These are phyloP conservation scores for Mangifera indica DNA, from an alignment of 345 rosid genomes.

Conservation along the genomic window DNA sequence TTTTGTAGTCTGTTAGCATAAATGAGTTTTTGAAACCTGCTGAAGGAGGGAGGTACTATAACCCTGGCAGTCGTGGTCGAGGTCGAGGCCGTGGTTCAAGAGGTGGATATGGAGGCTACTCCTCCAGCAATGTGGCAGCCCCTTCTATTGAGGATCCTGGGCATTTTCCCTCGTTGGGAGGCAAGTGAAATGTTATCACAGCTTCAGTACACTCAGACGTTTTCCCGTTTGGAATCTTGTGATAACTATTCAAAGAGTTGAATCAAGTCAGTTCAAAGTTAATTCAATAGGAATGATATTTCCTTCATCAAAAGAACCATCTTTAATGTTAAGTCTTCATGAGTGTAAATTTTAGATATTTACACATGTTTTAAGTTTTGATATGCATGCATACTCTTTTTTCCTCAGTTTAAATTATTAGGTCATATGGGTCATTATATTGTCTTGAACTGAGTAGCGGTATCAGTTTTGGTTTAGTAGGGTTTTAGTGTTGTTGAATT, in stretches of 20 bases:
- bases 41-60: constrained; percentile 64
- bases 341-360: constrained; percentile 54
- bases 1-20: constrained; percentile 72
- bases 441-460: constrained; percentile 25
- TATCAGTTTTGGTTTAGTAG: constrained; percentile 44
- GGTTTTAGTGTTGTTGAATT: neutral
- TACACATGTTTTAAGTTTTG: constrained; percentile 23
- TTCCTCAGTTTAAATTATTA: constrained; percentile 3
- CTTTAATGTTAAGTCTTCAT: constrained; percentile 23
- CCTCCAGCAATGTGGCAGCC: constrained; percentile 42
- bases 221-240: constrained; percentile 19
- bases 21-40: constrained; percentile 96
- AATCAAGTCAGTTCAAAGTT: constrained; percentile 7
- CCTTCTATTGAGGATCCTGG: constrained; percentile 76
- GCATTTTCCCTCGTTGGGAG: constrained; percentile 91
- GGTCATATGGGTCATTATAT: constrained; percentile 25
- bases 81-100: constrained; percentile 69
- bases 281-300: constrained; percentile 30
- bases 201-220: constrained; percentile 1
- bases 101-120: constrained; percentile 47
- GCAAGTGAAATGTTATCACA: constrained; percentile 51
- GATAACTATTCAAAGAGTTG: constrained; percentile 17
- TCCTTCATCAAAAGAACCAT: constrained; percentile 29
- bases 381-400: constrained; percentile 23
- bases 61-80: constrained; percentile 56